Evolutionary conservation across 192 early-diverging fungal species (phyloP).

Genomic region (Podila clonocystis): DNA sequence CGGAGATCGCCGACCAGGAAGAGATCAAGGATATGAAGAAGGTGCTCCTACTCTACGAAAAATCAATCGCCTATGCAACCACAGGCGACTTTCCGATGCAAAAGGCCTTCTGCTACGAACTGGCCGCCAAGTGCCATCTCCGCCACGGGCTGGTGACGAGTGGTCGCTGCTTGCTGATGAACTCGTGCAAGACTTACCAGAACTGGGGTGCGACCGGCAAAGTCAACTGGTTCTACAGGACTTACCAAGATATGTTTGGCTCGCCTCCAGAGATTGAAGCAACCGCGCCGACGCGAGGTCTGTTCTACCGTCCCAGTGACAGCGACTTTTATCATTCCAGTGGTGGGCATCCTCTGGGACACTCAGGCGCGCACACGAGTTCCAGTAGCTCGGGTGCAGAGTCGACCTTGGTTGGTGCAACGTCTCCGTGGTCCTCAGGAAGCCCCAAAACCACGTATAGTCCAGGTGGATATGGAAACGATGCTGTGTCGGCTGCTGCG

Average conservation of each 20-base stretch:
- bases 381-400: neutral
- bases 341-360: neutral
- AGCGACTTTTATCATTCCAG: neutral
- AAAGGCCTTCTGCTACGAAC: slow-evolving; percentile 21
- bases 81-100: slow-evolving; percentile 33
- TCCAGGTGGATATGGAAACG: slow-evolving; percentile 21
- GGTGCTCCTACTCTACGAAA: slow-evolving; percentile 31
- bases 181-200: slow-evolving; percentile 30
- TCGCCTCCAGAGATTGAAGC: slow-evolving; percentile 14
- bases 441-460: slow-evolving; percentile 42
- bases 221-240: slow-evolving; percentile 32
- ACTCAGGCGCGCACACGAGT: neutral
- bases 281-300: slow-evolving; percentile 5
- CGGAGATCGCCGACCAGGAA: slow-evolving; percentile 42
- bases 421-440: slow-evolving; percentile 28
- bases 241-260: slow-evolving; percentile 32
- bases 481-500: neutral
- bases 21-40: slow-evolving; percentile 8
- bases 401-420: neutral
- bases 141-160: slow-evolving; percentile 36
- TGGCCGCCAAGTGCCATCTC: slow-evolving; percentile 34
- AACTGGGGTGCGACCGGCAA: slow-evolving; percentile 45
- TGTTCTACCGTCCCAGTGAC: slow-evolving; percentile 41
- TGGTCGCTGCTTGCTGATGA: slow-evolving; percentile 29
- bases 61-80: slow-evolving; percentile 29